Base-by-base conservation (phyloP, 1,284 basidiomycete species). In the Binderoboletus segoi region DNA sequence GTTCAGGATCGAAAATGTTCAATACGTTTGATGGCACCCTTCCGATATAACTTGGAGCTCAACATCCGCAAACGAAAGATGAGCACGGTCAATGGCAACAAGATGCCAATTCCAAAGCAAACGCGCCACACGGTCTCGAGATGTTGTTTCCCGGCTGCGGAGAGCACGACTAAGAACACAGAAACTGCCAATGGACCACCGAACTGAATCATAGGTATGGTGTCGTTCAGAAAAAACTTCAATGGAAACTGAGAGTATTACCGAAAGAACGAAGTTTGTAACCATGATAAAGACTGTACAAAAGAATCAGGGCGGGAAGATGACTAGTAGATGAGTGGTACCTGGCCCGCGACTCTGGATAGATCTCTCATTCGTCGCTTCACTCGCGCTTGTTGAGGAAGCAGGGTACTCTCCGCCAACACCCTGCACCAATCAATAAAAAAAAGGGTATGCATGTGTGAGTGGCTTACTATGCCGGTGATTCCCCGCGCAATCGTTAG, bases 391-490 rank as follows among this genome's bases (percentile, higher is more conserved):
- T 0, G 86, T 84, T 2, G 82, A 84, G 13, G 84, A 87, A 3
- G 87, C 86, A 0, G 89, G 88, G 69, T 92, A 93, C 74, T 92
- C 89, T 15, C 89, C 89, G 24, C 89, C 88, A 8, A 87, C 87
- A 56, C 88, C 85, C 82, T 85, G 44, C 30, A 56, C 38, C 20
- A 24, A 37, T 61, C 26, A 60, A 46, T 43, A 49, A 50, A 16
- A n/a, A 40, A 53, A 21, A 48, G n/a, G n/a, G 16, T 12, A 16
- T 13, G n/a, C 16, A 53, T 28, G 15, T 30, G 30, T 30, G 42
- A 38, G 59, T 35, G 20, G 68, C 82, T 66, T 64, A 88, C 88
- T 42, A 91, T 75, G 43, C 89, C 89, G 37, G 85, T 87, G 32
- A 88, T 79, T 28, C 89, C 89, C 62, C 87, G 77, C 15, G 88